These are phyloP conservation scores for Oryza brachyantha DNA, from an alignment of 176 grass and related monocot species.

Conservation along the genomic window DNA sequence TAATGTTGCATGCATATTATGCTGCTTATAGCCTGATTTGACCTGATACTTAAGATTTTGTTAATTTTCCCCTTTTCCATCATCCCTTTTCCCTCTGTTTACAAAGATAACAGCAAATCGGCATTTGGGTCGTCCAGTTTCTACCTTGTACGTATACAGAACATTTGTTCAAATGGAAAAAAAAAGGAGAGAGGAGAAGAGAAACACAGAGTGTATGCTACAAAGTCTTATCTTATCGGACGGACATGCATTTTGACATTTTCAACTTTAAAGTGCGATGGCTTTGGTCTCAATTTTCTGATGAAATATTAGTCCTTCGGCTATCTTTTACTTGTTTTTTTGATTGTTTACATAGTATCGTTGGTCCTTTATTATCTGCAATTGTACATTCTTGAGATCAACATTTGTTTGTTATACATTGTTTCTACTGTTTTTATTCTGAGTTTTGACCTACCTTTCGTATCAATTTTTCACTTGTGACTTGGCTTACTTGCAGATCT, in stretches of 20 bases:
- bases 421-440: not conserved
- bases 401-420: not conserved
- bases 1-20: not conserved
- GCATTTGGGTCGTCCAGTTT: not conserved
- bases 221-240: not conserved
- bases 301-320: not conserved
- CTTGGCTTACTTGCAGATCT: slow-evolving; percentile 31
- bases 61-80: not conserved
- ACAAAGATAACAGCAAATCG: not conserved
- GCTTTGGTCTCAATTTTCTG: not conserved
- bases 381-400: not conserved
- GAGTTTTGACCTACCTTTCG: not conserved
- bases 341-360: not conserved
- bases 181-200: too few relatives aligned
- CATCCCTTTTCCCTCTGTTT: not conserved
- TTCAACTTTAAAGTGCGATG: not conserved
- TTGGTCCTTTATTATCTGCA: not conserved
- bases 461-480: not conserved
- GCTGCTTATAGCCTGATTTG: not conserved
- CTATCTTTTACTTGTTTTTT: not conserved
- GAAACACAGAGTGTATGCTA: not conserved
- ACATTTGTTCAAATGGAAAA: not conserved
- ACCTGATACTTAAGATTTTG: not conserved
- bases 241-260: not conserved
- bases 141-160: not conserved